Percentiles rank a stretch among this genome's conserved stretches.
Evolutionary conservation across 2,329 filamentous ascomycete genomes (phyloP).

Genomic region (Helicocarpus griseus): DNA sequence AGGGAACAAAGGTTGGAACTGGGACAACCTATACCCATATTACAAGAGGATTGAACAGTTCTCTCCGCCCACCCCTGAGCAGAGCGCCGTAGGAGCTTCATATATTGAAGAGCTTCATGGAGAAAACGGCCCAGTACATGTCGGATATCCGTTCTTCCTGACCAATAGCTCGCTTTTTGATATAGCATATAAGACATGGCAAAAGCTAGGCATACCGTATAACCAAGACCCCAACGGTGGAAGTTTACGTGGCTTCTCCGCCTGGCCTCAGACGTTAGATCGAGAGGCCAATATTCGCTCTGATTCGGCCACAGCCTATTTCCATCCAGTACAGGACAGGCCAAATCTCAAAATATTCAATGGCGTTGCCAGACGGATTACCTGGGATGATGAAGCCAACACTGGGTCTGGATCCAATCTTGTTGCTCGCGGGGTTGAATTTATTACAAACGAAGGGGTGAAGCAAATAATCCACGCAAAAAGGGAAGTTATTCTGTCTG

Average conservation of each 20-base stretch:
- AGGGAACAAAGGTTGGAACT: not conserved
- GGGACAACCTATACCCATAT: not conserved
- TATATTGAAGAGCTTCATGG: not conserved
- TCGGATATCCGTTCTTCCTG: not conserved
- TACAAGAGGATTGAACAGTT: slow-evolving; percentile 18
- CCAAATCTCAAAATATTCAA: not conserved
- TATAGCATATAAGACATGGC: not conserved
- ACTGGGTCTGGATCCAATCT: no score
- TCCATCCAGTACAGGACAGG: not conserved
- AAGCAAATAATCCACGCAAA: not conserved
- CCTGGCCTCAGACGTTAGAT: not conserved
- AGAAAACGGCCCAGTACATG: not conserved
- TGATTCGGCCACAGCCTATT: not conserved
- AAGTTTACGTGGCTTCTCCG: not conserved
- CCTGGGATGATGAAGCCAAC: not conserved
- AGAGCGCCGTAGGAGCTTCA: not conserved
- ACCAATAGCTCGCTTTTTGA: not conserved
- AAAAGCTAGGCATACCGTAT: not conserved
- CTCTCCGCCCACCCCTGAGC: not conserved
- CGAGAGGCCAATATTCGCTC: not conserved
- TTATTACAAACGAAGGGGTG: slow-evolving; percentile 17
- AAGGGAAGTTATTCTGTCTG: slow-evolving; percentile 41
- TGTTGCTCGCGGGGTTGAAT: slow-evolving; percentile 37
- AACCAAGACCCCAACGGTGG: not conserved
- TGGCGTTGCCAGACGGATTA: not conserved